A percentile compares a stretch with the other conserved stretches of the same genome.
phyloP scores from a whole-genome alignment of 192 early-diverging fungal genomes.

The Umbelopsis vinacea region DNA sequence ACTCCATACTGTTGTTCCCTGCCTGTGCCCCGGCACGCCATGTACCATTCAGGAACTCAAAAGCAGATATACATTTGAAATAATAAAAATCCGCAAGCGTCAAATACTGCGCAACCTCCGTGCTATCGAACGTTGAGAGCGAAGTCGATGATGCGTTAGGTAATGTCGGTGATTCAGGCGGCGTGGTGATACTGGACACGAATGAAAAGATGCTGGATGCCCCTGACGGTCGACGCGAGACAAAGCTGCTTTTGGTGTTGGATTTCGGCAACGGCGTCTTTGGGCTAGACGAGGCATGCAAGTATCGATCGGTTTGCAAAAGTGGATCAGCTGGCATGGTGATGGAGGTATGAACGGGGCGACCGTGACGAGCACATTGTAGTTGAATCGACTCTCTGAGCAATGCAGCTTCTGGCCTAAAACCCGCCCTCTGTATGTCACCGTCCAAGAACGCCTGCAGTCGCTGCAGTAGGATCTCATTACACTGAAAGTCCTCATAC shows the following conservation, averaged over 20 bases:
- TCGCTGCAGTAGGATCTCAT: constrained; percentile 41
- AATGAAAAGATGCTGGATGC: constrained; percentile 32
- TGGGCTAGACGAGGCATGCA: not conserved
- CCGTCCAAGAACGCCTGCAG: constrained; percentile 55
- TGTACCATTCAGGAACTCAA: constrained; percentile 33
- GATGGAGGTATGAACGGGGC: constrained; percentile 7
- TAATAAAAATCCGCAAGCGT: constrained; percentile 49
- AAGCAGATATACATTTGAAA: constrained; percentile 41
- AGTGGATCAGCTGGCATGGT: constrained; percentile 19
- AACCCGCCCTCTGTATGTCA: constrained; percentile 47
- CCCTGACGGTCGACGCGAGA: constrained; percentile 15
- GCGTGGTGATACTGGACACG: constrained; percentile 30
- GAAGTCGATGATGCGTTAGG: not conserved
- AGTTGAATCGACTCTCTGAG: constrained; percentile 18
- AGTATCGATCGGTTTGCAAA: not conserved
- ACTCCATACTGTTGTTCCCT: not conserved
- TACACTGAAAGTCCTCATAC: constrained; percentile 60
- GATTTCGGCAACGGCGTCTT: not conserved
- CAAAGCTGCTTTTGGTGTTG: not conserved
- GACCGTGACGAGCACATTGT: not conserved
- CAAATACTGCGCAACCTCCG: constrained; percentile 43
- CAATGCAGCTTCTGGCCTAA: constrained; percentile 38
- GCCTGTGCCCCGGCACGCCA: constrained; percentile 23
- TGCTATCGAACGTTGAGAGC: constrained; percentile 22
- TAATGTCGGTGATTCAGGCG: constrained; percentile 30